Evolutionary conservation across 768 basidiomycete species (phyloP).

Genomic region (Lyophyllum shimeji): DNA sequence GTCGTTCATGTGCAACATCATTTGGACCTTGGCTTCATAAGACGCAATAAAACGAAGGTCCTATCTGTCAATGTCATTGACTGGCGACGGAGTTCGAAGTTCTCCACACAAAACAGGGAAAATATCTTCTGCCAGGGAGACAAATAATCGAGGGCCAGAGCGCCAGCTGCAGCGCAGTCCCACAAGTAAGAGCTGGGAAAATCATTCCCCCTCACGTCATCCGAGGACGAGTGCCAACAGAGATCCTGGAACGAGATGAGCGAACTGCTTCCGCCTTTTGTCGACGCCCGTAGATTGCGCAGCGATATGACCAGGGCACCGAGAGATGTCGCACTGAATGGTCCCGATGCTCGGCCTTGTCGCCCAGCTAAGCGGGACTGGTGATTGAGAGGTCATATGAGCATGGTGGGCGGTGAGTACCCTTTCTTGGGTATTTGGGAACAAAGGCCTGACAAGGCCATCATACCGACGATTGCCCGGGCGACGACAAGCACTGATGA

Average conservation of each 20-base stretch:
- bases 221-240: background rate
- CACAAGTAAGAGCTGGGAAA: background rate
- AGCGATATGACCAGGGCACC: background rate
- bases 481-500: background rate
- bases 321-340: background rate
- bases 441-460: background rate
- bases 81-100: too few species aligned
- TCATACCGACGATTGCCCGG: constrained; percentile 8
- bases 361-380: background rate
- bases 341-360: background rate
- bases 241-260: background rate
- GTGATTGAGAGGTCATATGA: background rate
- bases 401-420: background rate
- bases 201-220: background rate
- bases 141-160: background rate
- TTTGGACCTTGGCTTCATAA: too few species aligned
- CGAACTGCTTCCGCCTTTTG: background rate
- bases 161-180: background rate
- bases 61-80: too few species aligned
- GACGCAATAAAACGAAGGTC: too few species aligned
- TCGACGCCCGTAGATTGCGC: background rate
- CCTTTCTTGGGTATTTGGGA: background rate
- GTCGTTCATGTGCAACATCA: background rate
- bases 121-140: background rate
- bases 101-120: background rate